Base-by-base conservation (phyloP, 2,329 filamentous ascomycete species). In the Emergomyces pasteurianus region DNA sequence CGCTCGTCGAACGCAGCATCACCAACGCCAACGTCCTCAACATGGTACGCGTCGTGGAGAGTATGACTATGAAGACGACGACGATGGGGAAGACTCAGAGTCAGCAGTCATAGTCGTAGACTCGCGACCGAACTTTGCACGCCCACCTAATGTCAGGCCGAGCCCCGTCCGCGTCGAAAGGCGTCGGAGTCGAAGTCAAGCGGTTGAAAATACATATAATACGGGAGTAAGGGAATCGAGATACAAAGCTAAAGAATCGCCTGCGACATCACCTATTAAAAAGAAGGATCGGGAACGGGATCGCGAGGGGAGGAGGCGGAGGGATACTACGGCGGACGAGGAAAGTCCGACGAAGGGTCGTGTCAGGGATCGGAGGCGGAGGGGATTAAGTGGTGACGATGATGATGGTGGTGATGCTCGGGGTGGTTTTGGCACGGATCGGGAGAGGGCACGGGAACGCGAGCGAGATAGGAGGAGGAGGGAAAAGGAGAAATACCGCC, bases 191-290 rank as follows among this genome's bases (percentile, higher is more conserved):
- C 56, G 14, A 49, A 61, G 55, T 58, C 62, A 52, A 47, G 54
- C 56, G 28, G 63, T 60, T 23, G 64, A 62, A 59, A 65, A 58
- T 58, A 61, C 59, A 57, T 38, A 42, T 36, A 55, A 52, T 43
- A 21, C 60, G 55, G 38, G 60, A 43, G 47, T 64, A 62, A 52
- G 67, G 67, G 38, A 67, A 67, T 60, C 67, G 67, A n/a, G 65
- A 62, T 65, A 67, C 6, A 73, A 71, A 63, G 67, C 69, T 12
- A 74, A 71, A 59, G 72, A 72, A 54, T 74, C 74, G 1, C 73
- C 73, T 23, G 69, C 69, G 61, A 68, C 70, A 14, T 73, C 73
- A 36, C 74, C 73, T 26, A 63, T 68, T 31, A 74, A 73, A 62
- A 73, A 67, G 62, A 65, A 66, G 28, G 71, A 72, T 62, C 67